These are phyloP conservation scores for Suillus bovinus DNA, from an alignment of 768 basidiomycete species.

Conservation along the genomic window DNA sequence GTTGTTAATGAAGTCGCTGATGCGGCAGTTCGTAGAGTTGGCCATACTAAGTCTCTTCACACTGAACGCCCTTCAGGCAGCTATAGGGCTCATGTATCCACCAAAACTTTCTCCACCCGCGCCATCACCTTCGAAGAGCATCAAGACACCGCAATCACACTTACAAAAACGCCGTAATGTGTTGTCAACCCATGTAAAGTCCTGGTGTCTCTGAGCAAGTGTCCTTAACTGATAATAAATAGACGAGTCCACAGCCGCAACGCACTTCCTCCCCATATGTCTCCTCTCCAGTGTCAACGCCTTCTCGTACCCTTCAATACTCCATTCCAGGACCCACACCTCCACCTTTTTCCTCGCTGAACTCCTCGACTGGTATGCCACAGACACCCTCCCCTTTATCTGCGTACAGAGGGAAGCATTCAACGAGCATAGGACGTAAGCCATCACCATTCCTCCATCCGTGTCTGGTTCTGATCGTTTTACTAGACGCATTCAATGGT, in stretches of 20 bases:
- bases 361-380: conserved; percentile 30
- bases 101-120: conserved; percentile 30
- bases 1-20: neutral
- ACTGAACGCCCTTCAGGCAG: conserved; percentile 38
- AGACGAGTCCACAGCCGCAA: conserved; percentile 30
- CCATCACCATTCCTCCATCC: neutral
- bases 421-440: conserved; percentile 37
- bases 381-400: conserved; percentile 40
- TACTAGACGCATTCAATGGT: conserved; percentile 30
- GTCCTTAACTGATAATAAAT: neutral
- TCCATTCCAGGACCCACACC: conserved; percentile 40
- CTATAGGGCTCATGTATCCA: conserved; percentile 38
- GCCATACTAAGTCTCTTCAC: conserved; percentile 29
- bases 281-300: conserved; percentile 31
- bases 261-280: conserved; percentile 31
- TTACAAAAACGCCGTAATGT: conserved; percentile 27
- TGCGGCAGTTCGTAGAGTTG: conserved; percentile 28
- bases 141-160: conserved; percentile 24
- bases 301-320: conserved; percentile 34
- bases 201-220: too few relatives aligned
- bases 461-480: neutral
- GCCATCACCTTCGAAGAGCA: conserved; percentile 23
- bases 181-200: conserved; percentile 18
- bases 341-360: conserved; percentile 37
- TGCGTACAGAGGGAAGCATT: conserved; percentile 40